phyloP scores from a whole-genome alignment of 148 eudicot species.

The Camellia japonica region DNA sequence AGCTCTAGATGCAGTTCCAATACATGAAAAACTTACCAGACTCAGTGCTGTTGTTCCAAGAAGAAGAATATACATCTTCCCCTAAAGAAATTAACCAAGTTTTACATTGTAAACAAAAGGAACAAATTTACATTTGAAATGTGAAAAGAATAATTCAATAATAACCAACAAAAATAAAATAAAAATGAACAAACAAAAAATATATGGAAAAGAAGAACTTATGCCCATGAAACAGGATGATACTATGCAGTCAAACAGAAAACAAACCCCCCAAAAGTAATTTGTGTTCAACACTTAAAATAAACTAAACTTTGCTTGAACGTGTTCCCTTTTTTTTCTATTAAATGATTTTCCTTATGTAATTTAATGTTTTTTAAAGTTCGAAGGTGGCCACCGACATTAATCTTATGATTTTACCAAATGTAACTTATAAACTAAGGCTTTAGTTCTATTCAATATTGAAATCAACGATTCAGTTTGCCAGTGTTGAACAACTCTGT shows the following conservation, averaged over 20 bases:
- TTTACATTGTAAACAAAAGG: background rate
- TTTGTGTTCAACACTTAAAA: background rate
- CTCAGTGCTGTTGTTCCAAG: slow-evolving; percentile 98
- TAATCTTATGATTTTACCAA: background rate
- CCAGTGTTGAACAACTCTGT: background rate
- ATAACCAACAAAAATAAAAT: background rate
- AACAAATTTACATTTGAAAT: background rate
- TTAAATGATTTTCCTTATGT: background rate
- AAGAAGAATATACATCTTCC: slow-evolving; percentile 92
- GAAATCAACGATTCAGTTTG: background rate
- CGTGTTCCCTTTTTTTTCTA: background rate
- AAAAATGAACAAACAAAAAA: background rate
- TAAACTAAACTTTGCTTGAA: background rate
- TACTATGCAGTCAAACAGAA: background rate
- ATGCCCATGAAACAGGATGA: background rate
- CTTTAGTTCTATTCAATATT: background rate
- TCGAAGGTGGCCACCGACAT: no score
- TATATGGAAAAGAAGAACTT: background rate
- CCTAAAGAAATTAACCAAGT: slow-evolving; percentile 41
- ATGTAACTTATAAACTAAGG: background rate
- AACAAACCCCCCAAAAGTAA: background rate
- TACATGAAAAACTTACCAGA: slow-evolving; percentile 51
- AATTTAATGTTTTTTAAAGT: no score
- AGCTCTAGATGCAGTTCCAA: slow-evolving; percentile 3
- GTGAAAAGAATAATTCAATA: background rate